phyloP scores from a whole-genome alignment of 1,284 basidiomycete species.

The Cutaneotrichosporon sp. region DNA sequence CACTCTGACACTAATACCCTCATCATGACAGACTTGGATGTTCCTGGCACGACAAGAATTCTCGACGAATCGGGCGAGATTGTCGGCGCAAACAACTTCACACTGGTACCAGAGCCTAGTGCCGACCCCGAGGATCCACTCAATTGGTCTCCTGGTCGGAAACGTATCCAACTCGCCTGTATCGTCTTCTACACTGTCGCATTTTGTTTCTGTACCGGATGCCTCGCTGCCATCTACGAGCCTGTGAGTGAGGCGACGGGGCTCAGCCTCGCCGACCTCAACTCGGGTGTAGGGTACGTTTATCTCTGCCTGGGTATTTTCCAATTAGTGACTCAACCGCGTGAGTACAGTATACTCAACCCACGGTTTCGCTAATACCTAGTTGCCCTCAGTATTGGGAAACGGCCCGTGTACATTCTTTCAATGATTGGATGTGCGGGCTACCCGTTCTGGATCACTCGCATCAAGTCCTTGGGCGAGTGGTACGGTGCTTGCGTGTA shows the following conservation, averaged over 20 bases:
- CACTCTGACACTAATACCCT: not conserved
- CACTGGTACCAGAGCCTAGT: slow-evolving; percentile 29
- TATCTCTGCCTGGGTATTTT: slow-evolving; percentile 27
- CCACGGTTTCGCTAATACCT: not conserved
- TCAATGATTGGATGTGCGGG: not conserved
- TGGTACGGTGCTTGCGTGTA: slow-evolving; percentile 11
- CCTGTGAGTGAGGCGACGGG: slow-evolving; percentile 28
- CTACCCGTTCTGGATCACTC: slow-evolving; percentile 9
- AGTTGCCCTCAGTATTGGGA: slow-evolving; percentile 31
- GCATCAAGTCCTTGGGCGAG: slow-evolving; percentile 3
- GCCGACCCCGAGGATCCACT: slow-evolving; percentile 31
- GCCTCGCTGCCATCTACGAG: slow-evolving; percentile 32
- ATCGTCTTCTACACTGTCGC: slow-evolving; percentile 14
- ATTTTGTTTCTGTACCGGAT: slow-evolving; percentile 19
- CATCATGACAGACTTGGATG: slow-evolving; percentile 17
- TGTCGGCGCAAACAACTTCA: slow-evolving; percentile 19
- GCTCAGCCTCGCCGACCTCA: slow-evolving; percentile 32
- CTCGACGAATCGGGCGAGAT: slow-evolving; percentile 24
- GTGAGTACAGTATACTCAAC: not conserved
- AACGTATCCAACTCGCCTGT: slow-evolving; percentile 28
- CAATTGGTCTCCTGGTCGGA: slow-evolving; percentile 30
- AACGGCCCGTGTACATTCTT: slow-evolving; percentile 29
- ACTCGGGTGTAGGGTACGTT: slow-evolving; percentile 32
- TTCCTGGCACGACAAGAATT: slow-evolving; percentile 27
- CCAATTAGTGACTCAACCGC: slow-evolving; percentile 28